Evolutionary conservation across 179 eudicot genomes (phyloP).

Genomic region (Sideroxylon spinosum): DNA sequence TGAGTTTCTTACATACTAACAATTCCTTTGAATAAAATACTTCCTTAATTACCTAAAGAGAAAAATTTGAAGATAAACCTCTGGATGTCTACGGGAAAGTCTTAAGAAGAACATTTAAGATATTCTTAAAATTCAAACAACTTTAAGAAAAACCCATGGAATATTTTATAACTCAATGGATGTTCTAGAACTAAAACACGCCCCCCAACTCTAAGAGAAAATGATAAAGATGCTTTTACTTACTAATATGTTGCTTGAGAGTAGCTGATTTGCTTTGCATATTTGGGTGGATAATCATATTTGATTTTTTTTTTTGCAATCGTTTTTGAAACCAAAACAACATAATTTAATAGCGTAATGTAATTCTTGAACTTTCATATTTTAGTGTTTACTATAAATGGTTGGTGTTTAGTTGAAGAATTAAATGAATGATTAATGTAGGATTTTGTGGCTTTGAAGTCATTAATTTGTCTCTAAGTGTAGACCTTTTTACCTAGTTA

Average conservation of each 20-base stretch:
- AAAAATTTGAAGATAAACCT: not conserved
- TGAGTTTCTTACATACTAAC: not conserved
- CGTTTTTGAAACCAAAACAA: too few relatives aligned
- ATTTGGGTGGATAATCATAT: slow-evolving; percentile 6
- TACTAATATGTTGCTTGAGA: not conserved
- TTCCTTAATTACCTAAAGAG: not conserved
- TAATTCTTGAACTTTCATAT: too few relatives aligned
- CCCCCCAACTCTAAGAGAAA: not conserved
- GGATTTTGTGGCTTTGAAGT: too few relatives aligned
- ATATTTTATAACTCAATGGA: not conserved
- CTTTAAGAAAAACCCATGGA: not conserved
- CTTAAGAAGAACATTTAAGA: not conserved
- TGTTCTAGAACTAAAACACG: not conserved
- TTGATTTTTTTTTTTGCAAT: not conserved
- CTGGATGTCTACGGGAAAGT: not conserved
- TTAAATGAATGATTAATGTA: too few relatives aligned
- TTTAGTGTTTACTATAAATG: too few relatives aligned
- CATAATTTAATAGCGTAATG: too few relatives aligned
- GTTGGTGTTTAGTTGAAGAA: too few relatives aligned
- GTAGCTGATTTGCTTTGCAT: too few relatives aligned
- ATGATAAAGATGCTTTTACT: not conserved
- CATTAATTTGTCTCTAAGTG: too few relatives aligned
- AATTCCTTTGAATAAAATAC: not conserved
- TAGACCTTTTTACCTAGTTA: too few relatives aligned
- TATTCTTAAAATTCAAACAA: not conserved